These are phyloP conservation scores for Fusarium sp. DNA, from an alignment of 2,329 filamentous ascomycete species.

Conservation along the genomic window DNA sequence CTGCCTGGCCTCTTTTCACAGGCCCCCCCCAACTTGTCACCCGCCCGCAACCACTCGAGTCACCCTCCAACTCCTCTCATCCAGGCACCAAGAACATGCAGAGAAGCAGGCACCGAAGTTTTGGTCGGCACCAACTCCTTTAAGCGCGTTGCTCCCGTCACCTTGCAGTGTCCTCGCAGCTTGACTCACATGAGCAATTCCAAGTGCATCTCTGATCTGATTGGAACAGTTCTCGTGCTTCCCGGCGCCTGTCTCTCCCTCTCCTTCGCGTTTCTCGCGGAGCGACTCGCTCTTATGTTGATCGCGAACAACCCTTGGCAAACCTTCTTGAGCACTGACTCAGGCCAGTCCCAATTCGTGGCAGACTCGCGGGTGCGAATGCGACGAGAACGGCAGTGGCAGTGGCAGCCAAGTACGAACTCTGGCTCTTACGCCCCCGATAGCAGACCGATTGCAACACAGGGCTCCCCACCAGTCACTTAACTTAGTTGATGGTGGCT, in stretches of 20 bases:
- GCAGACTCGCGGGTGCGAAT: background rate
- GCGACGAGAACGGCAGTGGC: background rate
- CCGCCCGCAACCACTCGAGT: constrained; percentile 27
- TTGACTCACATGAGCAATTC: background rate
- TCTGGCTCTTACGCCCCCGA: constrained; percentile 10
- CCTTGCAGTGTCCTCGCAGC: background rate
- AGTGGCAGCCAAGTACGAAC: background rate
- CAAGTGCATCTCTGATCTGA: background rate
- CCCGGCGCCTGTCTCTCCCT: background rate
- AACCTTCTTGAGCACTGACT: background rate
- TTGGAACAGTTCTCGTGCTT: background rate
- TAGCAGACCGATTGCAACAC: constrained; percentile 23
- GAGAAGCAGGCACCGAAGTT: constrained; percentile 28
- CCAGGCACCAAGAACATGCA: constrained; percentile 33
- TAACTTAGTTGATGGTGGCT: constrained; percentile 20
- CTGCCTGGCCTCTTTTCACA: constrained; percentile 6
- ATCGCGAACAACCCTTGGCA: background rate
- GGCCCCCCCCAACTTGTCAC: constrained; percentile 26
- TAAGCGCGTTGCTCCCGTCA: constrained; percentile 19
- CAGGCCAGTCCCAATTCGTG: constrained; percentile 3
- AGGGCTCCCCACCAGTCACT: constrained; percentile 17
- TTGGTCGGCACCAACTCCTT: background rate
- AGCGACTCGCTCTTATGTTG: constrained; percentile 1
- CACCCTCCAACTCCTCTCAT: constrained; percentile 11
- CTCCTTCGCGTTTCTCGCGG: background rate